phyloP scores from a whole-genome alignment of 345 rosid species.

The Acer yangbiense region DNA sequence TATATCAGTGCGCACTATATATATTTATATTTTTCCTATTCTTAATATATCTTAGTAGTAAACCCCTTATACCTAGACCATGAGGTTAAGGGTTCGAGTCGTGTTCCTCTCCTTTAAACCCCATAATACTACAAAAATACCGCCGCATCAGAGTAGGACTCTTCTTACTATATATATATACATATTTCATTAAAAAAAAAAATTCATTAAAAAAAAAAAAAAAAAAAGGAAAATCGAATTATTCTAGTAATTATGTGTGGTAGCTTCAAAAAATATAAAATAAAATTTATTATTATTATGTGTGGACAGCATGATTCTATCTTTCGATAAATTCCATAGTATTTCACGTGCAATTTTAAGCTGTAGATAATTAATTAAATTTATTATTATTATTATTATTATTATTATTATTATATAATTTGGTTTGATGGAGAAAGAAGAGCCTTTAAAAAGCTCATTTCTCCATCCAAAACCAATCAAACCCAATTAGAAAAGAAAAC shows the following conservation, averaged over 20 bases:
- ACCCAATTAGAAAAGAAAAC: not conserved
- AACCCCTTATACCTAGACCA: too few relatives aligned
- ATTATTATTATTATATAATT: not conserved
- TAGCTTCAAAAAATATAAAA: too few relatives aligned
- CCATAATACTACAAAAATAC: too few relatives aligned
- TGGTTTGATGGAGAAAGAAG: slow-evolving; percentile 15
- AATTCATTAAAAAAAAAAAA: not conserved
- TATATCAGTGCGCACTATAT: too few relatives aligned
- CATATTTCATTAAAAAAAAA: not conserved
- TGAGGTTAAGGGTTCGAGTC: too few relatives aligned
- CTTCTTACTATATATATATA: not conserved
- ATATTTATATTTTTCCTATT: too few relatives aligned
- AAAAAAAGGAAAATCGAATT: not conserved
- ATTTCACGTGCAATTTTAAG: slow-evolving; percentile 44
- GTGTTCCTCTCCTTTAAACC: too few relatives aligned
- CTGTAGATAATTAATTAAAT: slow-evolving; percentile 30
- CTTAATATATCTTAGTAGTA: too few relatives aligned
- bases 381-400: not conserved
- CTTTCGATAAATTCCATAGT: slow-evolving; percentile 19
- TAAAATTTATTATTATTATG: not conserved
- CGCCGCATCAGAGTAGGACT: too few relatives aligned
- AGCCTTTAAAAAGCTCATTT: slow-evolving; percentile 43
- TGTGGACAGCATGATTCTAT: not conserved
- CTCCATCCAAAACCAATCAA: slow-evolving; percentile 23
- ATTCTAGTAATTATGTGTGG: not conserved